These are phyloP conservation scores for Aureobasidium mangrovei DNA, from an alignment of 2,329 filamentous ascomycete species.

Conservation along the genomic window DNA sequence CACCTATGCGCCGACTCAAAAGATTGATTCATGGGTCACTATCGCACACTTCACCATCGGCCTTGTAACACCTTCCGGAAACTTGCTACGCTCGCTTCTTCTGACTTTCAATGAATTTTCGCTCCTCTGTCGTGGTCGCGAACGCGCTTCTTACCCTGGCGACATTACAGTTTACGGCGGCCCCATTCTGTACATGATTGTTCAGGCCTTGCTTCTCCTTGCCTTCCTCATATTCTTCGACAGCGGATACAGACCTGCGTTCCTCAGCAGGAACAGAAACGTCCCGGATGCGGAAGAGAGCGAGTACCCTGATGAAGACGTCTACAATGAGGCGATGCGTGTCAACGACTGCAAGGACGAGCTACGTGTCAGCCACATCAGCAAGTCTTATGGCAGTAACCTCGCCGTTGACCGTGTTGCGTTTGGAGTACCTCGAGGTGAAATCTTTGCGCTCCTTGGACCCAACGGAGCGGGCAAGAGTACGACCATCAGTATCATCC, in stretches of 20 bases:
- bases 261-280: conserved; percentile 42
- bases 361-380: conserved; percentile 69
- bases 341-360: conserved; percentile 57
- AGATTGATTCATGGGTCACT: conserved; percentile 58
- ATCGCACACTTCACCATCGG: conserved; percentile 69
- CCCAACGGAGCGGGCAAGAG: conserved; percentile 90
- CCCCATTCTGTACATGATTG: conserved; percentile 70
- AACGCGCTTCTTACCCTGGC: conserved; percentile 59
- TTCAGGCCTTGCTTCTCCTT: conserved; percentile 66
- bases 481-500: conserved; percentile 79
- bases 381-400: conserved; percentile 67
- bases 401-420: conserved; percentile 82
- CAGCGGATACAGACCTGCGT: conserved; percentile 54
- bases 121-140: conserved; percentile 58
- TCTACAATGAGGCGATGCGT: conserved; percentile 55
- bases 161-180: conserved; percentile 69
- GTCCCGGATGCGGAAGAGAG: conserved; percentile 37
- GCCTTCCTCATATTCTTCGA: conserved; percentile 70
- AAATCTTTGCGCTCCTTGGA: conserved; percentile 82
- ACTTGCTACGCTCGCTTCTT: conserved; percentile 64
- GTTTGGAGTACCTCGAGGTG: conserved; percentile 68
- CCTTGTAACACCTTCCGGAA: conserved; percentile 66
- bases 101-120: conserved; percentile 77
- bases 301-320: conserved; percentile 44
- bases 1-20: conserved; percentile 62